Base-by-base conservation (phyloP, 768 basidiomycete genomes). In the Rhizopogon vulgaris region DNA sequence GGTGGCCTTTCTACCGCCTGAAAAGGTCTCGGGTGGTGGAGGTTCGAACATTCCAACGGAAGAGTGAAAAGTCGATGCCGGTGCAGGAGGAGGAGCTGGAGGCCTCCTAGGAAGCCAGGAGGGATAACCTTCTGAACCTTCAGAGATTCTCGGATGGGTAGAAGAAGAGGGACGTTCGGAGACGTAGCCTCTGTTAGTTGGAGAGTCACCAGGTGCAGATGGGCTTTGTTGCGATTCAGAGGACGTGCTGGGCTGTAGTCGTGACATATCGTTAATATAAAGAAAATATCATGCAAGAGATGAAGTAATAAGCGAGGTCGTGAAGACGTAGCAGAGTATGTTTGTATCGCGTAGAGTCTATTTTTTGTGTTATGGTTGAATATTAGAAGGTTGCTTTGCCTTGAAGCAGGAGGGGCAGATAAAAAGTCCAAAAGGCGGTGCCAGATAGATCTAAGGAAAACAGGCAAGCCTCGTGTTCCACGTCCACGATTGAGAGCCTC, bases 101-200 rank as follows among this genome's bases (percentile, higher is more conserved):
- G 90, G 90, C 12, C 90, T 77, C 53, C 73, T 80, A 15, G 90
- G 90, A 1, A 92, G 82, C 90, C 90, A 92, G 22, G 86, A 84
- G 3, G 90, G 90, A 63, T 92, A 92, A 12, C 83, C 83, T 57
- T 87, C 86, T 15, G 77, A 77, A 48, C 67, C 58, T 59, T 80
- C 78, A 48, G 67, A 71, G 1, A 52, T 32, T 52, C 67, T 61
- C 8, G 67, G 64, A 14, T 67, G 66, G 47, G 68, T 61, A 1
- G 69, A 70, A 38, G 70, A 64, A 11, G 68, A 71, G 0, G 70
- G 70, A 3, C 61, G 69, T 22, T 68, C 67, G 49, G 69, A 68
- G 30, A 64, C 54, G 45, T 67, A 60, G 18, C 52, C 67, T 11
- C 58, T 63, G 48, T 67, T 65, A n/a, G 64, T 57, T 14, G 56